Evolutionary conservation across 441 rosid species (phyloP), one percentile per base, ranked within the genome.

Genomic region (Sinapis alba): DNA sequence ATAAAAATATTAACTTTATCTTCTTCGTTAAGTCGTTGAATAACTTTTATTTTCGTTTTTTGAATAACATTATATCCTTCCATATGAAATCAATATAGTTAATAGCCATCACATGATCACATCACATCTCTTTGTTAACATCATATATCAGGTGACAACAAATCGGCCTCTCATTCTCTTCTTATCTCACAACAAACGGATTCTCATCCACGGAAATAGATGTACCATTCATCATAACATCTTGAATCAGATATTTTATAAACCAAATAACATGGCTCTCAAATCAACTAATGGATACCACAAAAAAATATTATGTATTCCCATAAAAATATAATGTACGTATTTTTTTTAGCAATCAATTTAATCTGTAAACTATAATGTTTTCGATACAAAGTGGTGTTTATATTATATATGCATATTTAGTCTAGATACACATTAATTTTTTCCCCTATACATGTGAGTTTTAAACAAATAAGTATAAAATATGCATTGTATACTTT

Each of bases 371-470:
- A 56, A 16, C 20, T 16, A 47, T 50, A 50, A 16, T 50, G 54
- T 47, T 15, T 12, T 16, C 16, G 10, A 19, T 50, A 50, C 54
- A 30, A 6, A n/a, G n/a, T n/a, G 34, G 62, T 57, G 62, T 13
- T 45, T 15, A 53, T 24, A 23, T 56, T 23, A 24, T 24, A 57
- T 24, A 56, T 24, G 18, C 28, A 6, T 56, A n/a, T 62, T 69
- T 75, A 36, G 60, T 56, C 74, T 69, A 62, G 67, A 70, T 76
- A 57, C 76, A 70, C 65, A 76, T 57, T n/a, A n/a, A n/a, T n/a
- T n/a, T n/a, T 70, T 65, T 63, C 20, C 10, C 54, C 30, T 63
- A 19, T 61, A 36, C 15, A 50, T 28, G 63, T 26, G 43, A 60
- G 19, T 62, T 62, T 53, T 53, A 20, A 18, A 56, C 50, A 16